Evolutionary conservation across 768 basidiomycete genomes (phyloP).

Genomic region (Russula brevipes): DNA sequence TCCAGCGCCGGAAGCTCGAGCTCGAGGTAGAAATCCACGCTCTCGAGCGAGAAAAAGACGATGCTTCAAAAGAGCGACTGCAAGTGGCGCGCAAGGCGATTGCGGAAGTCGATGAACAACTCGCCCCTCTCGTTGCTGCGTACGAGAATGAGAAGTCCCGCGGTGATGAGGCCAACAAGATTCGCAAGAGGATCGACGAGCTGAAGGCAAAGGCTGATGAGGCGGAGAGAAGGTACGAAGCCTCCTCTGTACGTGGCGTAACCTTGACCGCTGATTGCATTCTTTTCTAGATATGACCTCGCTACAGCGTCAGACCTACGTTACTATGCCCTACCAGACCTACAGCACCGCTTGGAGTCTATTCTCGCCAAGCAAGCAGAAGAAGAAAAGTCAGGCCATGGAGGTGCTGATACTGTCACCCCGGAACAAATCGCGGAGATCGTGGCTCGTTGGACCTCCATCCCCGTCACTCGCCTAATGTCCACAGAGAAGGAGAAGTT

Average conservation of each 20-base stretch:
- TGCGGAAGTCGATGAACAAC: slow-evolving; percentile 78
- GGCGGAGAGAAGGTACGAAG: slow-evolving; percentile 69
- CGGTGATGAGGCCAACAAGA: slow-evolving; percentile 71
- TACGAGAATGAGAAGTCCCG: slow-evolving; percentile 84
- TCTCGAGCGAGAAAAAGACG: slow-evolving; percentile 85
- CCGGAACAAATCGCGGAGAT: slow-evolving; percentile 92
- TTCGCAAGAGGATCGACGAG: slow-evolving; percentile 82
- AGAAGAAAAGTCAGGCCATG: slow-evolving; percentile 56
- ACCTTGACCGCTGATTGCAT: slow-evolving; percentile 20
- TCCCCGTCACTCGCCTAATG: slow-evolving; percentile 82
- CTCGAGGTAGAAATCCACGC: slow-evolving; percentile 95
- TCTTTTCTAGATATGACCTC: slow-evolving; percentile 41
- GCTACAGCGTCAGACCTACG: slow-evolving; percentile 80
- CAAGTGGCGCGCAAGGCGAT: slow-evolving; percentile 68
- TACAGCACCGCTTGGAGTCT: slow-evolving; percentile 64
- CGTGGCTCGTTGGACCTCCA: slow-evolving; percentile 87
- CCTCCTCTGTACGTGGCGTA: not conserved
- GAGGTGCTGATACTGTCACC: slow-evolving; percentile 65
- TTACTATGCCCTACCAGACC: slow-evolving; percentile 89
- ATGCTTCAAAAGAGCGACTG: slow-evolving; percentile 81
- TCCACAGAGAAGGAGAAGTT: slow-evolving; percentile 91
- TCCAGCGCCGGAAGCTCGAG: slow-evolving; percentile 84
- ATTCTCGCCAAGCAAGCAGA: slow-evolving; percentile 68
- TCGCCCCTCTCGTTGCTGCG: slow-evolving; percentile 74
- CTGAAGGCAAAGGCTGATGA: slow-evolving; percentile 89